A percentile compares a stretch with the other conserved stretches of the same genome.
Conservation (phyloP, 2,329 filamentous ascomycete genomes). For the Exophiala mesophila region DNA sequence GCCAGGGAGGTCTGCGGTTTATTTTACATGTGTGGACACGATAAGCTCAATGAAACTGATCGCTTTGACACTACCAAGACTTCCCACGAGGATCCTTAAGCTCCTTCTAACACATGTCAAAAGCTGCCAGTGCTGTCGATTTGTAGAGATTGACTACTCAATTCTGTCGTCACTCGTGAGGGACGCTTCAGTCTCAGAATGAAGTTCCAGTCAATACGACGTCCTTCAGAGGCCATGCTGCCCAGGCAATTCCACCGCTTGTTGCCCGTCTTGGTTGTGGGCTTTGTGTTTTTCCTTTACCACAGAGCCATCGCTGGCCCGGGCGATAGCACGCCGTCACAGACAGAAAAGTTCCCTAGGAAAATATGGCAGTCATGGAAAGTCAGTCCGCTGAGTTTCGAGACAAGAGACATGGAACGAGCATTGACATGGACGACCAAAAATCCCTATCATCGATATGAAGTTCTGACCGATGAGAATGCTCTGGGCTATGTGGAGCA, state of each 20-base stretch:
- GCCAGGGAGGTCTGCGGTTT: neutral
- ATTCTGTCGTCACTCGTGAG: neutral
- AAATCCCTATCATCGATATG: conserved; percentile 63
- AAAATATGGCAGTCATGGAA: conserved; percentile 79
- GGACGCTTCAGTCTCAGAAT: neutral
- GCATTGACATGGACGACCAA: conserved; percentile 63
- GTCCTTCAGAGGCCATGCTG: neutral
- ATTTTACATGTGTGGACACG: neutral
- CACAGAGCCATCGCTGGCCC: neutral
- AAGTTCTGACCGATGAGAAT: conserved; percentile 64
- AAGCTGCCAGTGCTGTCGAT: neutral
- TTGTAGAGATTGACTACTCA: neutral
- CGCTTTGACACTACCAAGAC: neutral
- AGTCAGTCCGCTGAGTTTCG: conserved; percentile 60
- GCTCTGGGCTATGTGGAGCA: conserved; percentile 62
- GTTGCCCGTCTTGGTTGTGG: neutral
- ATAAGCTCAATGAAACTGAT: neutral
- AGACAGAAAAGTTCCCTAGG: conserved; percentile 45
- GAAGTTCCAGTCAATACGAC: neutral
- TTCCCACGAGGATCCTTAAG: neutral
- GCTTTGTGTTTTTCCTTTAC: neutral
- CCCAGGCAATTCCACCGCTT: neutral
- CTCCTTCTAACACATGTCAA: neutral
- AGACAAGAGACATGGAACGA: conserved; percentile 54
- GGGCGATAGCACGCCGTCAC: neutral